Evolutionary conservation across 1,284 basidiomycete species (phyloP).

Genomic region (Heterobasidion occidentale): DNA sequence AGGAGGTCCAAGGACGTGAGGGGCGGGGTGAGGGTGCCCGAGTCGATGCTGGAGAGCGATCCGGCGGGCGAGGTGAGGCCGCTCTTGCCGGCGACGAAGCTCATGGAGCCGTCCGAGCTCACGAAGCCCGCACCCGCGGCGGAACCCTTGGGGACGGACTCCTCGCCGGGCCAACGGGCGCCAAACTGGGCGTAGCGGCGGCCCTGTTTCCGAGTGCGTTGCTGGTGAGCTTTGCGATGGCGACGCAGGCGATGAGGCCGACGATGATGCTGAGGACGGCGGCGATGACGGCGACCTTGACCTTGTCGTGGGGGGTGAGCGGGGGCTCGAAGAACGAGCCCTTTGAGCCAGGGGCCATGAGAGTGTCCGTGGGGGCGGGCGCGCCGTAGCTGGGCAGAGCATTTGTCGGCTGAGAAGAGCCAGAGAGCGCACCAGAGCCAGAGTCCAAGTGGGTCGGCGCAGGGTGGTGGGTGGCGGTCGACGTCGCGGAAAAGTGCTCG

Average conservation of each 20-base stretch:
- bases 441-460: neutral
- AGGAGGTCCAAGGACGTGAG: neutral
- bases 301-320: neutral
- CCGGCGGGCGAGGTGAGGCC: neutral
- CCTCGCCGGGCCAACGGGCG: neutral
- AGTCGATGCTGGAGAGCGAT: neutral
- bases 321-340: neutral
- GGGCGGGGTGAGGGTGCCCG: neutral
- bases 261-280: neutral
- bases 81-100: neutral
- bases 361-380: neutral
- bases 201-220: neutral
- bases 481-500: neutral
- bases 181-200: neutral
- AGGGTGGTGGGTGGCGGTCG: neutral
- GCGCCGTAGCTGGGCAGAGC: neutral
- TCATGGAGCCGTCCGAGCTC: neutral
- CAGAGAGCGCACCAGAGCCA: neutral
- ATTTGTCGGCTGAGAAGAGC: neutral
- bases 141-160: neutral
- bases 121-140: neutral
- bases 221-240: neutral
- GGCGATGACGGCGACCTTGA: neutral
- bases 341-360: neutral
- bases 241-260: neutral